Base-by-base conservation (phyloP, 2,329 filamentous ascomycete species). In the Claviceps purpurea region DNA sequence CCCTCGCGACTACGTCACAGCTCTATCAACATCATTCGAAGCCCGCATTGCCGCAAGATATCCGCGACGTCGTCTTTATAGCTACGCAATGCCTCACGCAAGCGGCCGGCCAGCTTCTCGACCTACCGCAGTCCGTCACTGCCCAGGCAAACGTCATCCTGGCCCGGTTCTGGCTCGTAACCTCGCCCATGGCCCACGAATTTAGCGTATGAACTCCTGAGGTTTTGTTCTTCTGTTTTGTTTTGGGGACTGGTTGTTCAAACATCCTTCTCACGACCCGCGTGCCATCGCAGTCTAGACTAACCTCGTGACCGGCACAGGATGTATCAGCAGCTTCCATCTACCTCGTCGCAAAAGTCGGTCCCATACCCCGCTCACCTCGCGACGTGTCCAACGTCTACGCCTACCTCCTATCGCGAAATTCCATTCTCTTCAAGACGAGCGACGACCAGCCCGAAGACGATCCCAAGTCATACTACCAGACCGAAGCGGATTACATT, bases 331-430 rank as follows among this genome's bases (percentile, higher is more conserved):
- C 90, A 38, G 88, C 88, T 16, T 76, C 81, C 1, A 68, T 97
- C 50, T 97, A 89, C 71, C 75, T 95, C 50, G 79, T 82, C 24
- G 80, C 89, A 34, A 97, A 97, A 69, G 77, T 93, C 53, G 89
- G 89, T 24, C 79, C 87, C 3, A 75, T 80, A 49, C 85, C 89
- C 1, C 81, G 85, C 54, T 85, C 85, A 13, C 81, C 88, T 0
- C 82, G 89, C 58, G 89, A 89, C 58, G 73, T 96, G 41, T 77
- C 89, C 54, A 93, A 90, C 64, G 84, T 91, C 54, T 95, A 94
- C 68, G 77, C 81, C 41, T 95, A 91, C 66, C 81, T 97, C 5
- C 70, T 82, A 41, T 87, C 85, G 0, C 66, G 77, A 1, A 69
- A 72, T 24, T 84, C 82, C 0, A 71, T 76, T 0, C 75, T 79